Evolutionary conservation across 345 rosid genomes (phyloP), one percentile per base, ranked within the genome.

Genomic region (Draba incana): DNA sequence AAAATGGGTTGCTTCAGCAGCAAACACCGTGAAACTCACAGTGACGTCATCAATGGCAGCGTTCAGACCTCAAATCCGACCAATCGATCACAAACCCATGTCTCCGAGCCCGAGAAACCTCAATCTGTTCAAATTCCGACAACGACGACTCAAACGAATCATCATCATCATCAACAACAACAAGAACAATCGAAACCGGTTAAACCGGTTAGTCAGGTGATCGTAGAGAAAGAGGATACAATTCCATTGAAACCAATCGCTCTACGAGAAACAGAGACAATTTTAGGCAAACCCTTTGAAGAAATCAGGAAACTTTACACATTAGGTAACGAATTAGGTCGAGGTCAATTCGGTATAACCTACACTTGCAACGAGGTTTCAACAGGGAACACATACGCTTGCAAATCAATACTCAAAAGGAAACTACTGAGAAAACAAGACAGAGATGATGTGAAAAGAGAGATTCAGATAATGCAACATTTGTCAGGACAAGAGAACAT

Each of bases 401-500:
- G 93, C 83, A 91, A 88, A 67, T 88, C 96, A 4, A 84, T 88
- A 49, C 75, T 88, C 54, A 88, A 88, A 77, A 77, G 97, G 59
- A 88, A 88, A 57, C 84, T 91, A 23, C 53, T 43, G 50, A 83
- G 68, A 5, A 84, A 81, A 62, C 72, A 75, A 58, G 88, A 88
- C 59, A 82, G 78, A 62, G 97, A 91, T 20, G 96, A 91, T 48
- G 78, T 84, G 27, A 87, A 82, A 70, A 84, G 77, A 56, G 96
- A 91, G 81, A 75, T 91, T 70, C 88, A 84, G 80, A 85, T 88
- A 46, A 82, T 91, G 96, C 96, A 91, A 76, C 87, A 91, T 62
- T 75, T 91, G 72, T 85, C 91, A 14, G 96, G 96, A 24, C 96
- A 91, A 66, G 79, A 84, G 6, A 91, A 86, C 46, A 85, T 87